phyloP scores from a whole-genome alignment of 2,329 filamentous ascomycete genomes.

The Nemania abortiva region DNA sequence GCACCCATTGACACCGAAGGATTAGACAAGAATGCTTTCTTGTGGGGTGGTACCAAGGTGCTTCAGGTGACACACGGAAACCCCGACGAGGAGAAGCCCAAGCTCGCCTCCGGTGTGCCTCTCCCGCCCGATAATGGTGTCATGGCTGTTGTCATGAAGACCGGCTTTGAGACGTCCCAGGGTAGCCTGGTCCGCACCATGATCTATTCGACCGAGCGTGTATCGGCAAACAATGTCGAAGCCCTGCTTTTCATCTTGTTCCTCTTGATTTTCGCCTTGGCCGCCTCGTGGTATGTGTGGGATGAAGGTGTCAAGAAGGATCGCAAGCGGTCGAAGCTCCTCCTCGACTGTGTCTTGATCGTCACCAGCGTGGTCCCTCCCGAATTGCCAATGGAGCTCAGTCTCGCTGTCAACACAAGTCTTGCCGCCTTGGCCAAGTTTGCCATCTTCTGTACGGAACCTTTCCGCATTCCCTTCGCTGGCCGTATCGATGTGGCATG shows the following conservation, averaged over 20 bases:
- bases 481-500: conserved; percentile 96
- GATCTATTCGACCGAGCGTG: conserved; percentile 99
- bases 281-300: conserved; percentile 99
- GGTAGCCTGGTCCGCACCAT: conserved; percentile 97
- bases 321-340: conserved; percentile 95
- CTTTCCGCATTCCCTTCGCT: conserved; percentile 96
- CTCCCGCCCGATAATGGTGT: conserved; percentile 93
- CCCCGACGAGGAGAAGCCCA: conserved; percentile 77
- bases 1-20: conserved; percentile 87
- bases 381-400: conserved; percentile 97
- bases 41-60: conserved; percentile 98
- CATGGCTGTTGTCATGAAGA: conserved; percentile 94
- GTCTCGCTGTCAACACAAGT: conserved; percentile 96
- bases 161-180: conserved; percentile 98
- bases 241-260: conserved; percentile 98
- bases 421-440: conserved; percentile 93
- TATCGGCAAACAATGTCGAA: conserved; percentile 98
- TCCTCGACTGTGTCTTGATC: conserved; percentile 97
- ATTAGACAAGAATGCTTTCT: conserved; percentile 94
- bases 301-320: conserved; percentile 94
- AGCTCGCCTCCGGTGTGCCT: conserved; percentile 80
- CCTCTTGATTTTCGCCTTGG: conserved; percentile 93
- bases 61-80: conserved; percentile 93
- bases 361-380: conserved; percentile 98
- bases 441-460: conserved; percentile 98